A percentile compares a stretch with the other conserved stretches of the same genome.
phyloP scores from a whole-genome alignment of 2,329 filamentous ascomycete species.

The Stagonosporopsis cucurbitacearum region DNA sequence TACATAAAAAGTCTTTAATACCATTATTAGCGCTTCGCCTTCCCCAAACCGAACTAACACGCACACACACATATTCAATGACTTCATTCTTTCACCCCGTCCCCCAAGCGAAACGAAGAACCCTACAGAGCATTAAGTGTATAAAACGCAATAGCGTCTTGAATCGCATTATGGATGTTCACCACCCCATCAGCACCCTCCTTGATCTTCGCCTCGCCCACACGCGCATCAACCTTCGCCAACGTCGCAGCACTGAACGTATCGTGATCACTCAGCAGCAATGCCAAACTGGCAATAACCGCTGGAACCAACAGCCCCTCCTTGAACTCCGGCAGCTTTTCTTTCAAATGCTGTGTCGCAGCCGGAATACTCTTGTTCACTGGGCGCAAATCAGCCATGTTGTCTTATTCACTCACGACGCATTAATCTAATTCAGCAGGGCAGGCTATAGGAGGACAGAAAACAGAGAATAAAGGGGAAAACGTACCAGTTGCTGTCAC shows the following conservation, averaged over 20 bases:
- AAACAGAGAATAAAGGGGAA: no score
- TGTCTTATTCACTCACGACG: no score
- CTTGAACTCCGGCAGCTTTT: constrained; percentile 21
- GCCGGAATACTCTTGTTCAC: constrained; percentile 24
- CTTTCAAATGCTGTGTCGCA: constrained; percentile 17
- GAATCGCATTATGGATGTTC: constrained; percentile 28
- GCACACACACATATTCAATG: no score
- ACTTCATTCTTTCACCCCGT: no score
- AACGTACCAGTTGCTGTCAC: constrained; percentile 22
- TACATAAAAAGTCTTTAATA: constrained; percentile 7
- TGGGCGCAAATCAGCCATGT: not conserved
- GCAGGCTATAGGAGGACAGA: no score
- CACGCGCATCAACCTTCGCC: constrained; percentile 14
- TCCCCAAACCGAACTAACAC: no score
- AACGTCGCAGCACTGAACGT: constrained; percentile 24
- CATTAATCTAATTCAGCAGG: no score
- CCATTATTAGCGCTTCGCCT: not conserved
- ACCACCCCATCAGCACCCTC: constrained; percentile 19
- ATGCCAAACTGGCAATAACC: constrained; percentile 23
- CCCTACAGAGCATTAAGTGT: constrained; percentile 11
- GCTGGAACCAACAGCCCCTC: constrained; percentile 9
- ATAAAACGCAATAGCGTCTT: constrained; percentile 20
- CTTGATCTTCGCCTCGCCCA: constrained; percentile 16
- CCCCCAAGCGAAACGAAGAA: no score
- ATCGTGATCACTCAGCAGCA: constrained; percentile 27